Evolutionary conservation across 2,329 filamentous ascomycete species (phyloP), one percentile per base, ranked within the genome.

Genomic region (Helotiales sp.): DNA sequence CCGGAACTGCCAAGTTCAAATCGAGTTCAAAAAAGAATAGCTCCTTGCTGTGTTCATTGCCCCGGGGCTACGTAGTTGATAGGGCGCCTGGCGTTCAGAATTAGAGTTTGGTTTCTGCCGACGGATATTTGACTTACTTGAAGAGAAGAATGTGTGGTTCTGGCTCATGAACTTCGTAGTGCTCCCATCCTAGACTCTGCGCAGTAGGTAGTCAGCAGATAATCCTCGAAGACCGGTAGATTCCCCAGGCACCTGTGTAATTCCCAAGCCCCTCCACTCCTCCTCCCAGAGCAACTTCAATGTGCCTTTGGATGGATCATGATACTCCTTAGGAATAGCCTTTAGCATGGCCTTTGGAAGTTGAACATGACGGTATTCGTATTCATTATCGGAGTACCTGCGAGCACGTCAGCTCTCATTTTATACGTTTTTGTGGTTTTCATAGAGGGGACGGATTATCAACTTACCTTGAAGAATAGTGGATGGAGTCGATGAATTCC

Each of bases 291-390:
- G 78, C 66, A 99, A 79, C 79, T 98, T 99, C 75, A 99, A 78
- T 5, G 93, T 98, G 61, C 95, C 95, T 76, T 96, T 91, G 52
- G 85, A 79, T 51, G 86, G 82, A 74, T 97, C 93, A 71, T 96
- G 93, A 76, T 96, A 96, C 63, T 97, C 93, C 73, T 93, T 88
- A 19, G 95, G 95, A 67, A 99, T 98, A 38, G 85, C 89, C 77
- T 98, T 98, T 64, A 99, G 86, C 95, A 99, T 99, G 67, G 91
- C 88, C 78, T 99, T 99, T 42, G 95, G 95, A 29, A 99, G 85
- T 75, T 97, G 93, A 58, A 99, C 95, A 75, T 99, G 95, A 64
- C 95, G 90, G 77, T 99, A 99, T 77, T 99, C 95, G 75, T 87
- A 96, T 75, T 95, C 85, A 76, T 85, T 87, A 71, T 99, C 95